Evolutionary conservation across 371 early-diverging fungal genomes (phyloP), one percentile per base, ranked within the genome.

Genomic region (Batkoa obscura): DNA sequence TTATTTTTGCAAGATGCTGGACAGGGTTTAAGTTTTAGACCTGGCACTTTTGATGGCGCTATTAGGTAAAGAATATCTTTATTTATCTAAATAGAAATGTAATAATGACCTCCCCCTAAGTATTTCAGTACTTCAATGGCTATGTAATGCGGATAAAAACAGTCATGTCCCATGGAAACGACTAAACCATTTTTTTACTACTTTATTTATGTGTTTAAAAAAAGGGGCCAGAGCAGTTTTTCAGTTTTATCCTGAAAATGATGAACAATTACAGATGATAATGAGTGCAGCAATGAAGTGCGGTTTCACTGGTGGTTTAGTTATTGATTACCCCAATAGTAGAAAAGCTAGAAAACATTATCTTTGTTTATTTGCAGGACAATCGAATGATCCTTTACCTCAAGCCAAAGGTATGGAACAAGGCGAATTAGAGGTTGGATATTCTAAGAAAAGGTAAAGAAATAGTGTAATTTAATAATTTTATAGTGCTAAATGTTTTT

Each of bases 221-320:
- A 74, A 90, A 23, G 93, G 96, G 3, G 92, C 91, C 6, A 76
- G 90, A 41, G 95, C 95, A 31, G 84, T 98, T 10, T 92, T 99
- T 68, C 99, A 99, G 73, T 97, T 99, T 64, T 99, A 99, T 69
- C 95, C 98, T 1, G 94, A 97, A 65, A 90, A 86, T 67, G 88
- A 93, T 55, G 76, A 84, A 59, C 97, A 99, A 68, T 78, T 95
- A 52, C 88, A 98, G 58, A 67, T 97, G 68, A 86, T 99, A 55
- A 84, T 87, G 65, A 76, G 83, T 47, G 74, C 76, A 5, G 92
- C 98, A 2, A 81, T 86, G 63, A 73, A 79, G 56, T 85, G 86
- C 66, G 98, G 99, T 57, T 96, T 99, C 65, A 83, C 85, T 51
- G 99, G 99, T 50, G 98, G 99, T 59, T 65, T 99, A 5, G 84